A percentile compares a stretch with the other conserved stretches of the same genome.
Evolutionary conservation across 768 basidiomycete species (phyloP).

Genomic region (Gymnopilus dilepis): DNA sequence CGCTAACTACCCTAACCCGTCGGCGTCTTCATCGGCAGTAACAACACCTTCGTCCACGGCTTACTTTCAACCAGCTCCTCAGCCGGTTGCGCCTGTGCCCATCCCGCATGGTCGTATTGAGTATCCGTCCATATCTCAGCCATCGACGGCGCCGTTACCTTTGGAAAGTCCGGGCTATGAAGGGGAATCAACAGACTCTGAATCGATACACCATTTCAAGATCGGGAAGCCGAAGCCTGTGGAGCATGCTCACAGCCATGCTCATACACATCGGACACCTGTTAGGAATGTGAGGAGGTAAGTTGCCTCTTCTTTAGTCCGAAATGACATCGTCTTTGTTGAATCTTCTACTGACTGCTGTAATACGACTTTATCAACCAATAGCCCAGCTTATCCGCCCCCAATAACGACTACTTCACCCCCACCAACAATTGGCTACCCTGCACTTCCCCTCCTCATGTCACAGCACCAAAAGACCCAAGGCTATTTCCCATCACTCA

Average conservation of each 20-base stretch:
- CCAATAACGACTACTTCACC: constrained; percentile 78
- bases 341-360: background rate
- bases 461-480: constrained; percentile 77
- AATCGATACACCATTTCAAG: constrained; percentile 39
- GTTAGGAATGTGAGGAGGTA: constrained; percentile 31
- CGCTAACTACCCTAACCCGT: constrained; percentile 15
- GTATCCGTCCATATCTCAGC: constrained; percentile 20
- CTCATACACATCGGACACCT: constrained; percentile 25
- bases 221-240: constrained; percentile 23
- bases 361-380: constrained; percentile 8
- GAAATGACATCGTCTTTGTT: constrained; percentile 17
- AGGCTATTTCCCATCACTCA: constrained; percentile 78
- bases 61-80: constrained; percentile 26
- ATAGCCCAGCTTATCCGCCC: constrained; percentile 48
- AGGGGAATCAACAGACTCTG: constrained; percentile 52
- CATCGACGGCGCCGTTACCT: constrained; percentile 48
- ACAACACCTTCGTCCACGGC: constrained; percentile 24
- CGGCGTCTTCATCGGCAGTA: constrained; percentile 14
- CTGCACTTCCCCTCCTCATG: constrained; percentile 78
- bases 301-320: constrained; percentile 12
- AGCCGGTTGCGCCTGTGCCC: constrained; percentile 5
- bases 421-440: constrained; percentile 52
- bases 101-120: constrained; percentile 13
- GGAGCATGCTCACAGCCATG: background rate
- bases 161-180: constrained; percentile 68